A percentile compares a stretch with the other conserved stretches of the same genome.
Evolutionary conservation across 257 asterid species (phyloP).

Genomic region (Thymus quinquecostatus): DNA sequence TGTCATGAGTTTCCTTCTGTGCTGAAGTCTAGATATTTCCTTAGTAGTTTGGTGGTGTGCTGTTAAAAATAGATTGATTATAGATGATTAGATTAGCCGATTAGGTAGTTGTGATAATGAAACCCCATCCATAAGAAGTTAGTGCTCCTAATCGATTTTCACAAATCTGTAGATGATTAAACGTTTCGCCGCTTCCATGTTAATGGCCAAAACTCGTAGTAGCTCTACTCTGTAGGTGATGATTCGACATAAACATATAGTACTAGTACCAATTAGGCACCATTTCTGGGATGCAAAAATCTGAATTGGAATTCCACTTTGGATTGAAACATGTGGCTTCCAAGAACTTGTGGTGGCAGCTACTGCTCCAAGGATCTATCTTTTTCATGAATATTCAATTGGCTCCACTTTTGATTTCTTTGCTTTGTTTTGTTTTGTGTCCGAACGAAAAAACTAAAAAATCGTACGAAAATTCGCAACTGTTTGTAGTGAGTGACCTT

Average conservation of each 20-base stretch:
- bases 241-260: background rate
- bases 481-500: conserved; percentile 26
- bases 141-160: conserved; percentile 10
- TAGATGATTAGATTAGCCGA: background rate
- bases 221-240: background rate
- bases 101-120: too few species aligned
- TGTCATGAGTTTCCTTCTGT: background rate
- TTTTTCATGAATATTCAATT: conserved; percentile 37
- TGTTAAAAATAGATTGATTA: background rate
- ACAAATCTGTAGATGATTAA: background rate
- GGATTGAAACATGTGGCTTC: conserved; percentile 31
- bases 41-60: background rate
- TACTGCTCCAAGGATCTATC: conserved; percentile 27
- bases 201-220: too few species aligned
- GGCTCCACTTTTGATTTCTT: conserved; percentile 33
- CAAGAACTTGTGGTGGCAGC: conserved; percentile 23
- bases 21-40: background rate
- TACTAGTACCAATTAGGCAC: background rate
- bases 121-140: background rate
- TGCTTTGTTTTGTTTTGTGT: background rate
- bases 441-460: background rate
- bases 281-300: conserved; percentile 6
- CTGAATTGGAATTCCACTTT: conserved; percentile 40
- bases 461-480: background rate
- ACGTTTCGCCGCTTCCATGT: conserved; percentile 31